Percentiles rank a stretch among this genome's conserved stretches.
phyloP scores from a whole-genome alignment of 768 basidiomycete species.

The Naganishia antarctica region DNA sequence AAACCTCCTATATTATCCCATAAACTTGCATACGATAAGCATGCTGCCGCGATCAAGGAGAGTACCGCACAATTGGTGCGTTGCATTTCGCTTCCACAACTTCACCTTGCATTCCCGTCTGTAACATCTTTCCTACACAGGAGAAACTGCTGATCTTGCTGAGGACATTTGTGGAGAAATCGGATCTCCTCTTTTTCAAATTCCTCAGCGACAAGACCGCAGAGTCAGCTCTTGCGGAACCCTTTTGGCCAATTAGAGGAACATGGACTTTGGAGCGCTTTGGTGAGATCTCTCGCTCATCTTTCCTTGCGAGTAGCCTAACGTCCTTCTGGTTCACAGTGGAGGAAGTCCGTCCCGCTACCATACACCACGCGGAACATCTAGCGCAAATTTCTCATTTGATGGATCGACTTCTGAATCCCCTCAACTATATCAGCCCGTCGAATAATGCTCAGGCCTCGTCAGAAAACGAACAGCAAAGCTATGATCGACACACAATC shows the following conservation, averaged over 20 bases:
- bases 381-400: not conserved
- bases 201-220: constrained; percentile 10
- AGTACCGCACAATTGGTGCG: not conserved
- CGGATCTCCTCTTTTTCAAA: constrained; percentile 7
- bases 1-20: not conserved
- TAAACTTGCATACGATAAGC: constrained; percentile 4
- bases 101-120: not conserved
- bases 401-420: constrained; percentile 12
- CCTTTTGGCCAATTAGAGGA: constrained; percentile 9
- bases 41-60: not conserved
- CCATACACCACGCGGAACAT: constrained; percentile 12
- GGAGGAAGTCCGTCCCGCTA: constrained; percentile 4
- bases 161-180: constrained; percentile 4
- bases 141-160: constrained; percentile 8
- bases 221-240: constrained; percentile 10
- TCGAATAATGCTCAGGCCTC: not conserved
- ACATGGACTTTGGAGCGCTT: constrained; percentile 17
- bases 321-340: not conserved
- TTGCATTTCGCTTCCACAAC: not conserved
- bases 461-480: not conserved
- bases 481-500: constrained; percentile 6
- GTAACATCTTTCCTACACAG: not conserved
- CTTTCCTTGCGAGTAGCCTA: not conserved
- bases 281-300: not conserved
- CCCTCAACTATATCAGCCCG: not conserved